Evolutionary conservation across 768 basidiomycete species (phyloP).

Genomic region (Boletus rufocinnamomeus): DNA sequence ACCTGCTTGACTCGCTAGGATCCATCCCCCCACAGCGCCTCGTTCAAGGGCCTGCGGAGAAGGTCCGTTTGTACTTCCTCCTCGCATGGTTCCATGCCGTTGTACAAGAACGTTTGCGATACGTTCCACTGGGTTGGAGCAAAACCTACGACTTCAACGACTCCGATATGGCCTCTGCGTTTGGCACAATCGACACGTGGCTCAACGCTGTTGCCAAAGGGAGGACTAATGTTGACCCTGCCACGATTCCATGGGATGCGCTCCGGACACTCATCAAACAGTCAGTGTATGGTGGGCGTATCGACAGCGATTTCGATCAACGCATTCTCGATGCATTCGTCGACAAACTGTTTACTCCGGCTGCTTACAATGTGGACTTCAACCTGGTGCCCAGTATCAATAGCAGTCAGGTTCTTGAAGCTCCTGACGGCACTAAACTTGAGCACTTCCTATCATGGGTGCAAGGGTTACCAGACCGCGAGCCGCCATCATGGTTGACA

Average conservation of each 20-base stretch:
- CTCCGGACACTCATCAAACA: conserved; percentile 93
- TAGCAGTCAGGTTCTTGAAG: conserved; percentile 57
- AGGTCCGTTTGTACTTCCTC: conserved; percentile 90
- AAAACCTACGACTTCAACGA: conserved; percentile 99
- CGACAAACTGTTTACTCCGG: conserved; percentile 81
- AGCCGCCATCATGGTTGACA: conserved; percentile 93
- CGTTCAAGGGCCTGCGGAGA: conserved; percentile 87
- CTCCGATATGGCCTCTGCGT: conserved; percentile 93
- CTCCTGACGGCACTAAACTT: conserved; percentile 91
- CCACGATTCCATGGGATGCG: conserved; percentile 92
- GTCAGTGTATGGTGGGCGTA: conserved; percentile 91
- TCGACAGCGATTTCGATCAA: conserved; percentile 97
- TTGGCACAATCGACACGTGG: conserved; percentile 92
- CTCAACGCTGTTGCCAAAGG: conserved; percentile 79
- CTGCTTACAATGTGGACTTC: conserved; percentile 93
- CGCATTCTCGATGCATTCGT: conserved; percentile 91
- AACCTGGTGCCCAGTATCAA: conserved; percentile 71
- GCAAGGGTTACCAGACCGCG: conserved; percentile 82
- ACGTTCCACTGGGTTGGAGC: conserved; percentile 95
- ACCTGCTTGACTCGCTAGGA: conserved; percentile 85
- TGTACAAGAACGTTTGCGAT: conserved; percentile 94
- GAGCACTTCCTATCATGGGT: conserved; percentile 93
- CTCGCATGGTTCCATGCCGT: conserved; percentile 99
- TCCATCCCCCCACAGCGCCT: conserved; percentile 72
- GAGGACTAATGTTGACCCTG: conserved; percentile 89